These are phyloP conservation scores for Candida dajiaensis DNA, from an alignment of 805 yeast species.

Conservation along the genomic window DNA sequence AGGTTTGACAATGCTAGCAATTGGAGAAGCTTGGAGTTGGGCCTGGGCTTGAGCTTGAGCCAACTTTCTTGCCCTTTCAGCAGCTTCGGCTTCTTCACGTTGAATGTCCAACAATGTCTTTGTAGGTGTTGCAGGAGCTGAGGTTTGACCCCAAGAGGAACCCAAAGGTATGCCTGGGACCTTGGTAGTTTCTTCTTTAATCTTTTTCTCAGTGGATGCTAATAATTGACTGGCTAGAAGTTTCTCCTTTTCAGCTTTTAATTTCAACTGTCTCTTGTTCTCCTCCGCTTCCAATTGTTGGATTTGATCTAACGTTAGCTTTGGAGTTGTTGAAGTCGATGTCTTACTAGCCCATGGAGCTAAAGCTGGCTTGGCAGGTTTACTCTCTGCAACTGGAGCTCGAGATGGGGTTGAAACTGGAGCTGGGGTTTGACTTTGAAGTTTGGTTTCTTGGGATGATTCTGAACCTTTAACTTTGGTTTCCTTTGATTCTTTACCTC, in stretches of 20 bases:
- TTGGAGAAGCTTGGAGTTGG: constrained; percentile 12
- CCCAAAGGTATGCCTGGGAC: constrained; percentile 25
- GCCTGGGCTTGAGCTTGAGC: constrained; percentile 23
- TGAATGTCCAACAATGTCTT: constrained; percentile 59
- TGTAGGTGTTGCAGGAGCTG: constrained; percentile 27
- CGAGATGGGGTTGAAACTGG: neutral
- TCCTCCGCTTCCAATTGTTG: constrained; percentile 43
- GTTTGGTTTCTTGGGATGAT: neutral
- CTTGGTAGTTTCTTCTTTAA: constrained; percentile 12
- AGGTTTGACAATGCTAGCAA: constrained; percentile 9
- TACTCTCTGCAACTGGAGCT: neutral
- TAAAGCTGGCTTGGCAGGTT: neutral
- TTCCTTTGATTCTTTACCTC: neutral
- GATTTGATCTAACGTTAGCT: constrained; percentile 44
- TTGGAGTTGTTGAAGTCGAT: constrained; percentile 26
- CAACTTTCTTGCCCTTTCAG: constrained; percentile 11
- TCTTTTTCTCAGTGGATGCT: constrained; percentile 13
- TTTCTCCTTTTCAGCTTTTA: constrained; percentile 24
- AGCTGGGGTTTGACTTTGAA: neutral
- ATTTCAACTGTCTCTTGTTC: constrained; percentile 34
- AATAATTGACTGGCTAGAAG: constrained; percentile 17
- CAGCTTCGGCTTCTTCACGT: constrained; percentile 44
- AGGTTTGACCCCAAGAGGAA: constrained; percentile 33
- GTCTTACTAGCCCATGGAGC: constrained; percentile 53
- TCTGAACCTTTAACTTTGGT: neutral